Percentiles rank a stretch among this genome's conserved stretches.
These are phyloP conservation scores for Boletus bicolor DNA, from an alignment of 768 basidiomycete genomes.

Conservation along the genomic window DNA sequence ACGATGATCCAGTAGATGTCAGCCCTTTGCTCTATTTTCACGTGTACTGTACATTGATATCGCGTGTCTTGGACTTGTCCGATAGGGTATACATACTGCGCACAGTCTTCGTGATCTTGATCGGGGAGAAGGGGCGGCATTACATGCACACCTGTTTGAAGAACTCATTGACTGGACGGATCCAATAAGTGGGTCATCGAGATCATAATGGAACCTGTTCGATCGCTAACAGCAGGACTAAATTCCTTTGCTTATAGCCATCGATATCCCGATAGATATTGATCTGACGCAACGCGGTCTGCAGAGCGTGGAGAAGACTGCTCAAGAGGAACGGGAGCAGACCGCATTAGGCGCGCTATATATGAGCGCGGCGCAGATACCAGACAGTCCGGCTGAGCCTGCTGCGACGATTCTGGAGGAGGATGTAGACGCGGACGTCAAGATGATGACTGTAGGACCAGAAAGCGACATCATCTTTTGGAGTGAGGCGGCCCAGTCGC, in stretches of 20 bases:
- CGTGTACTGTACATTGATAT: constrained; percentile 52
- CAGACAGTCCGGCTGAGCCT: constrained; percentile 75
- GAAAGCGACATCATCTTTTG: constrained; percentile 69
- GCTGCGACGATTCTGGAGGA: constrained; percentile 58
- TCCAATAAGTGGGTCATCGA: constrained; percentile 61
- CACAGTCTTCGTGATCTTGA: constrained; percentile 84
- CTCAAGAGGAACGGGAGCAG: constrained; percentile 77
- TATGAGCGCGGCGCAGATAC: constrained; percentile 66
- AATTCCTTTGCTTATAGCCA: constrained; percentile 36
- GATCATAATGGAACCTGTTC: constrained; percentile 13
- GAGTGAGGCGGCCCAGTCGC: constrained; percentile 37
- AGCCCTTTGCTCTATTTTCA: constrained; percentile 49
- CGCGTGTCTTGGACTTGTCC: constrained; percentile 34
- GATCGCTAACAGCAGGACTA: constrained; percentile 21
- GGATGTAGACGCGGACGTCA: constrained; percentile 60
- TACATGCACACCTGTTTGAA: constrained; percentile 81
- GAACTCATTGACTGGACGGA: constrained; percentile 86
- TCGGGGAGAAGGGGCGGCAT: constrained; percentile 80
- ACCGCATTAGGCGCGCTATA: constrained; percentile 75
- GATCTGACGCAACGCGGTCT: constrained; percentile 57
- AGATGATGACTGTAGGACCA: constrained; percentile 65
- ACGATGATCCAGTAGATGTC: constrained; percentile 86
- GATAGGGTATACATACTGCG: constrained; percentile 67
- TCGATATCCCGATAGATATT: constrained; percentile 61
- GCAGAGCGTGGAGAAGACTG: constrained; percentile 62